Conservation (phyloP, 345 rosid genomes). For the Eucalyptus tenuipes region DNA sequence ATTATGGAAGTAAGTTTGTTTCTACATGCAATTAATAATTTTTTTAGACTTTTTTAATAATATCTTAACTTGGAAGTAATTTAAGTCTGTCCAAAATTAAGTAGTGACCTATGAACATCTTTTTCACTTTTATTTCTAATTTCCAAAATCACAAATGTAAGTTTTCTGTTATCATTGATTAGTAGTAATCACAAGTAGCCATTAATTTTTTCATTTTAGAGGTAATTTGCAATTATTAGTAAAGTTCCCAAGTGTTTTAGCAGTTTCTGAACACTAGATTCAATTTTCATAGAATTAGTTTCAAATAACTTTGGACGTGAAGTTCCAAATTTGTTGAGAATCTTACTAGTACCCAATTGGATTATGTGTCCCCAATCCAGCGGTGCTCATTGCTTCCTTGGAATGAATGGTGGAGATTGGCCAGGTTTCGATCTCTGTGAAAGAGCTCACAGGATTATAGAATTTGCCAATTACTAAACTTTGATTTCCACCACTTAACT, state of each 20-base stretch:
- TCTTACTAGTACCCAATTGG: not conserved
- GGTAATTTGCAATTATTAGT: not conserved
- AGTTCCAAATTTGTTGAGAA: not conserved
- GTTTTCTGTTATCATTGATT: not conserved
- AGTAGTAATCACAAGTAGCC: not conserved
- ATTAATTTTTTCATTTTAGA: not conserved
- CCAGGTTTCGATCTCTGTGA: not conserved
- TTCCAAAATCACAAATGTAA: not conserved
- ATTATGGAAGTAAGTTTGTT: not conserved
- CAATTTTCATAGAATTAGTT: not conserved
- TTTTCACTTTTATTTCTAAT: not conserved
- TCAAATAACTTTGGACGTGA: not conserved
- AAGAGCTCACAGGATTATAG: not conserved
- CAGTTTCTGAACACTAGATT: not conserved
- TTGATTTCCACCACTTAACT: not conserved
- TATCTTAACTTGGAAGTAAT: not conserved
- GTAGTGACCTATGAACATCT: not conserved
- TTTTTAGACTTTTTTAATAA: not conserved
- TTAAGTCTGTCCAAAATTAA: not conserved
- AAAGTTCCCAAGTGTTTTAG: not conserved
- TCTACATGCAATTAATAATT: not conserved
- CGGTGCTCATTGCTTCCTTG: not conserved
- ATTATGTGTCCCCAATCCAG: not conserved
- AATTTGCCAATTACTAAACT: not conserved
- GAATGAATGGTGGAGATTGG: not conserved